These are phyloP conservation scores for Fusarium foetens DNA, from an alignment of 2,329 filamentous ascomycete species.

Conservation along the genomic window DNA sequence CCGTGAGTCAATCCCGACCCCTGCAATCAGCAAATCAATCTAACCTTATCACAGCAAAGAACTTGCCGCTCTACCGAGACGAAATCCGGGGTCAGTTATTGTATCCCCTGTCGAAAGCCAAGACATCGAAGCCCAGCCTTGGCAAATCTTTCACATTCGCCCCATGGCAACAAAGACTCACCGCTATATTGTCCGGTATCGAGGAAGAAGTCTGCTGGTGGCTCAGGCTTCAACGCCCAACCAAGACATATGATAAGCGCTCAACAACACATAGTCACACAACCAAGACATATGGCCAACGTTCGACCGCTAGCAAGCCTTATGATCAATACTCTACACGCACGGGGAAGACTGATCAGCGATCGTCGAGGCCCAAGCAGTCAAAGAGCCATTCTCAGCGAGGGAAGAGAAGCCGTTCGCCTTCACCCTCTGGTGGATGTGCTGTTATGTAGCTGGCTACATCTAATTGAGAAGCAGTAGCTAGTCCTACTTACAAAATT, in stretches of 20 bases:
- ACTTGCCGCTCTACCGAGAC: constrained; percentile 29
- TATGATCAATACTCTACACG: constrained; percentile 9
- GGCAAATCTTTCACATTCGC: constrained; percentile 18
- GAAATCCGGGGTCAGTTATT: constrained; percentile 27
- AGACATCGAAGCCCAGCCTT: constrained; percentile 13
- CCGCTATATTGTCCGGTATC: constrained; percentile 12
- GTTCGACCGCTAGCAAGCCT: constrained; percentile 10
- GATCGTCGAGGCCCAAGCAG: constrained; percentile 9
- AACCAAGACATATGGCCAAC: constrained; percentile 1
- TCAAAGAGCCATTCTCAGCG: neutral
- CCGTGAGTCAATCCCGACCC: constrained; percentile 8
- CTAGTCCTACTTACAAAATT: neutral
- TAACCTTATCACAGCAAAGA: constrained; percentile 24
- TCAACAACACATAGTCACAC: neutral
- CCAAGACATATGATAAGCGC: constrained; percentile 5
- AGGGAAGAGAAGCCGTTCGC: constrained; percentile 15
- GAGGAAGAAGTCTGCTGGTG: constrained; percentile 31
- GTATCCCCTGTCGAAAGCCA: constrained; percentile 26
- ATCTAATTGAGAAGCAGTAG: neutral
- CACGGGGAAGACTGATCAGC: constrained; percentile 5
- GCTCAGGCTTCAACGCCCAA: constrained; percentile 17
- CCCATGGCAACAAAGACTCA: constrained; percentile 27
- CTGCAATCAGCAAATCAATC: neutral
- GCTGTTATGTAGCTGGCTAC: constrained; percentile 27
- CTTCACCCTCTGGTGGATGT: constrained; percentile 11